phyloP scores from a whole-genome alignment of 352 stramenopile genomes.

The Halophytophthora batemanensis region DNA sequence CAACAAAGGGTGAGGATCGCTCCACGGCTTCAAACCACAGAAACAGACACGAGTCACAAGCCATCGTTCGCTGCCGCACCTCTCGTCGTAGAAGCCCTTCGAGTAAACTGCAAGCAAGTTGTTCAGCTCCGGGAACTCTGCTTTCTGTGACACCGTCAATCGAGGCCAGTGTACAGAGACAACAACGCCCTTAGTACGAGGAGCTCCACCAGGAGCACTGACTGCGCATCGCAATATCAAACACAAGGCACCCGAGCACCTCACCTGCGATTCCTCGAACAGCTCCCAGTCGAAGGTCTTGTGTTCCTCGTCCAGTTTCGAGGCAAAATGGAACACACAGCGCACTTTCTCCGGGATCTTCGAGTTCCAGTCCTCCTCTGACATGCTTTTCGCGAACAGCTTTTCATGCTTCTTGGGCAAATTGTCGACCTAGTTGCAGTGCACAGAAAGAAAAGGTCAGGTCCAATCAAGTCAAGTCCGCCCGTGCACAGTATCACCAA shows the following conservation, averaged over 20 bases:
- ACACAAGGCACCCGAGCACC: not conserved
- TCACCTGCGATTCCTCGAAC: constrained; percentile 61
- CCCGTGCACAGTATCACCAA: not conserved
- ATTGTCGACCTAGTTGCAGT: constrained; percentile 36
- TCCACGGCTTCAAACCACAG: not conserved
- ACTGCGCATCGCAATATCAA: not conserved
- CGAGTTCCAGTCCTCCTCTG: constrained; percentile 61
- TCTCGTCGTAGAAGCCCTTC: constrained; percentile 69
- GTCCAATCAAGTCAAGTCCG: not conserved
- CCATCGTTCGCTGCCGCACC: too few relatives aligned
- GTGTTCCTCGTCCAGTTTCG: constrained; percentile 52
- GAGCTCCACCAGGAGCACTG: not conserved
- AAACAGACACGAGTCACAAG: not conserved
- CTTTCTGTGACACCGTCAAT: constrained; percentile 43
- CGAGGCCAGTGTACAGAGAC: not conserved
- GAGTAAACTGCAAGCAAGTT: constrained; percentile 58
- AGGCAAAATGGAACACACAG: constrained; percentile 69
- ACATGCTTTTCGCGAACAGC: constrained; percentile 41
- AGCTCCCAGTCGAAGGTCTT: constrained; percentile 58
- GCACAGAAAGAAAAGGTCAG: not conserved
- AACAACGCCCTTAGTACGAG: not conserved
- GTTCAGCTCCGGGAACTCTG: constrained; percentile 59
- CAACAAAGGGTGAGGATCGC: not conserved
- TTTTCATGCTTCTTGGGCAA: constrained; percentile 66
- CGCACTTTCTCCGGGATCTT: constrained; percentile 76